These are phyloP conservation scores for Suhomyces faveliae DNA, from an alignment of 805 yeast species.

Conservation along the genomic window DNA sequence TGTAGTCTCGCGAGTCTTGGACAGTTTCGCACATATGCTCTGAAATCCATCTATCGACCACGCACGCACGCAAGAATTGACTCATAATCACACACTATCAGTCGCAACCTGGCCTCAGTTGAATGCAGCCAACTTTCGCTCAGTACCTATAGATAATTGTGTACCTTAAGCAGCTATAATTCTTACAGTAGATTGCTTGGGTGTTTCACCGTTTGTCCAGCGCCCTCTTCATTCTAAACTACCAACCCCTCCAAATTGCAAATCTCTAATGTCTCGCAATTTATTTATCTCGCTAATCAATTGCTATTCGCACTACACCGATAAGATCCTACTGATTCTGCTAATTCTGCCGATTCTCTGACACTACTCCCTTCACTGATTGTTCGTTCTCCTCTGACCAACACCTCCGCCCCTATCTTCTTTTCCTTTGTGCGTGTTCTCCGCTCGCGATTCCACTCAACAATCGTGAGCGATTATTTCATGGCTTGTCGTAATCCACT, in stretches of 20 bases:
- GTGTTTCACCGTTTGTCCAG: not conserved
- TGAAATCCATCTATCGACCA: not conserved
- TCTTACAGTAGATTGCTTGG: too few relatives aligned
- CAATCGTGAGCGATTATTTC: constrained; percentile 1
- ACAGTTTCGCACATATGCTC: not conserved
- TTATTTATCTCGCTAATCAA: not conserved
- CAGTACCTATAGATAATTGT: too few relatives aligned
- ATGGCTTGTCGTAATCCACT: not conserved
- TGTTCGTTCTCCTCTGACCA: not conserved
- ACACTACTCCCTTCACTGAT: too few relatives aligned
- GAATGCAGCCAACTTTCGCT: too few relatives aligned
- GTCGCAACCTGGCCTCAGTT: too few relatives aligned
- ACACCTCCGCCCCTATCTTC: not conserved
- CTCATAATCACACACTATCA: not conserved
- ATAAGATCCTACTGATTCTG: not conserved
- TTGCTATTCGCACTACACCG: not conserved
- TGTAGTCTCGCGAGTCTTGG: not conserved
- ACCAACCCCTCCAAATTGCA: too few relatives aligned
- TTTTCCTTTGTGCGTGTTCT: not conserved
- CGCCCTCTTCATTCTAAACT: not conserved
- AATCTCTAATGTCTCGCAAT: not conserved
- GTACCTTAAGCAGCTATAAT: too few relatives aligned
- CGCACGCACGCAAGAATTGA: not conserved
- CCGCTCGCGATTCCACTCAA: not conserved
- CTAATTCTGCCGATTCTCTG: too few relatives aligned